A percentile compares a stretch with the other conserved stretches of the same genome.
phyloP scores from a whole-genome alignment of 2,329 filamentous ascomycete species.

The Colletotrichum tofieldiae region DNA sequence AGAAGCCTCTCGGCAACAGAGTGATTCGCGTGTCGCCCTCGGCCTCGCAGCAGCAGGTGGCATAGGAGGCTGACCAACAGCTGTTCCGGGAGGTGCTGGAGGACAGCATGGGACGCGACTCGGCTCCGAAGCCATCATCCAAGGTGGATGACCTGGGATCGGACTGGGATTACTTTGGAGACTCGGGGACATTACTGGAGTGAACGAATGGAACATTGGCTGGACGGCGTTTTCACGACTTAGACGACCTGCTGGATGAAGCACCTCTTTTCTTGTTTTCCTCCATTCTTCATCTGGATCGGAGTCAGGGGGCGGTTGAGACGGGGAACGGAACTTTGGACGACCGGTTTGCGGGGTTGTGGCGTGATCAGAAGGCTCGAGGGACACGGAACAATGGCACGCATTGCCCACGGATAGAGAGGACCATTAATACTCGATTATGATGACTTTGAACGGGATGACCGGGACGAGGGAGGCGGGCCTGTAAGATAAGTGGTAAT shows the following conservation, averaged over 20 bases:
- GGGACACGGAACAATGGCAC: conserved; percentile 18
- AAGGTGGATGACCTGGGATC: background rate
- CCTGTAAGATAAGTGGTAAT: background rate
- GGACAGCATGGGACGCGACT: background rate
- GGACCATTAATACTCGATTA: conserved; percentile 38
- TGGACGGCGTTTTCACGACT: conserved; percentile 27
- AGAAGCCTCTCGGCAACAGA: conserved; percentile 31
- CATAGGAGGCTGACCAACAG: conserved; percentile 10
- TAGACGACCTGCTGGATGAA: conserved; percentile 12
- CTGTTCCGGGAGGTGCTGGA: background rate
- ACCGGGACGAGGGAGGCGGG: background rate
- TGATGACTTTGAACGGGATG: background rate
- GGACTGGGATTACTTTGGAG: conserved; percentile 22
- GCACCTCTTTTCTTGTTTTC: background rate
- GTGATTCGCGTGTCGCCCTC: conserved; percentile 21
- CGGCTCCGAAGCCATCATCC: background rate
- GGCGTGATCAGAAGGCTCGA: conserved; percentile 23
- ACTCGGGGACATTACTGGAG: background rate
- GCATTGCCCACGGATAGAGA: conserved; percentile 29
- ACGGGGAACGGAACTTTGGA: background rate
- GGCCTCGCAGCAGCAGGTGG: conserved; percentile 29
- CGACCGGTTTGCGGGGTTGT: background rate
- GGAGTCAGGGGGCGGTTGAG: conserved; percentile 16
- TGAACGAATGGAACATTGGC: background rate
- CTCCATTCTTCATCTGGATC: background rate